Conservation (phyloP, 163 green algal genomes). For the Coccomyxa subellipsoidea region DNA sequence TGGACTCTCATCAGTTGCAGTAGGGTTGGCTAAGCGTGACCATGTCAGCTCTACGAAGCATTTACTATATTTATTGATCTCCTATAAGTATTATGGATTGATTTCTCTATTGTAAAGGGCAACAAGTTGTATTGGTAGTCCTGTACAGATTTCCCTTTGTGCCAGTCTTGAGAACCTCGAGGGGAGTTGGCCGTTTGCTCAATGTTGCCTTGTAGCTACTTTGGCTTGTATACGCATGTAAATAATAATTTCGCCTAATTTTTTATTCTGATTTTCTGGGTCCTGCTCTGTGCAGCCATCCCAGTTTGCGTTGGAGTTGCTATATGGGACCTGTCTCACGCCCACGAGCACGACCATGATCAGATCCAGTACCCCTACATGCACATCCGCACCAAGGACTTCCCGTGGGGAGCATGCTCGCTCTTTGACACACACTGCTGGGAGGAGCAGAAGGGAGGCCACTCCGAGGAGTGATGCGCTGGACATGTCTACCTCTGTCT, state of each 20-base stretch:
- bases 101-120: too few species aligned
- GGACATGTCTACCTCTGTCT: too few species aligned
- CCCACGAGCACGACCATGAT: conserved; percentile 26
- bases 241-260: too few species aligned
- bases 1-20: background rate
- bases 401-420: conserved; percentile 28
- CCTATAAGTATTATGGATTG: too few species aligned
- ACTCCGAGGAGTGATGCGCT: background rate
- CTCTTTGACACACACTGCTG: conserved; percentile 29
- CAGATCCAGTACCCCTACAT: conserved; percentile 24
- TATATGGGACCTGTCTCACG: conserved; percentile 9
- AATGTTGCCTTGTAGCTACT: too few species aligned
- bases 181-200: too few species aligned
- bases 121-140: too few species aligned
- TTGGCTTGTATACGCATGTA: too few species aligned
- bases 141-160: too few species aligned
- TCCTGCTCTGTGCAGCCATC: conserved; percentile 11
- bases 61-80: too few species aligned
- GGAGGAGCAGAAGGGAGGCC: conserved; percentile 6
- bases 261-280: too few species aligned
- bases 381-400: conserved; percentile 27
- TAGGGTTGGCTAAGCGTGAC: background rate
- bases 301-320: conserved; percentile 16
- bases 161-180: background rate
- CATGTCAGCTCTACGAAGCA: too few species aligned